These are phyloP conservation scores for Diddensiella santjacobensis DNA, from an alignment of 805 yeast species.

Conservation along the genomic window DNA sequence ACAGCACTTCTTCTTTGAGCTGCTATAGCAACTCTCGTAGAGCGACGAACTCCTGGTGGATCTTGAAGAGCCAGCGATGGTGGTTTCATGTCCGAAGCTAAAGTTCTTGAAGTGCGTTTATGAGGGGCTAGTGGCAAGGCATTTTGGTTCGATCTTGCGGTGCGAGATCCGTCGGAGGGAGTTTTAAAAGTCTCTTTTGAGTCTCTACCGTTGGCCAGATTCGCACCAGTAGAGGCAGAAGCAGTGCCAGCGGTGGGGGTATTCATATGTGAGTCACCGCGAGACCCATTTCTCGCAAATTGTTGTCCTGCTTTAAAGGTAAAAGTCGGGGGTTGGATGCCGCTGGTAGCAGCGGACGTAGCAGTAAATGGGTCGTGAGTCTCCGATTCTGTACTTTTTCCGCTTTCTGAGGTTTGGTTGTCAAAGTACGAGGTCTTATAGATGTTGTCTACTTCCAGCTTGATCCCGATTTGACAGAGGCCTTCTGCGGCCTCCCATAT, in stretches of 20 bases:
- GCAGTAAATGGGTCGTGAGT: slow-evolving; percentile 16
- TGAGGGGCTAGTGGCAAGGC: slow-evolving; percentile 24
- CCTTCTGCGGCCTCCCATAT: slow-evolving; percentile 84
- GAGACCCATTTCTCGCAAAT: slow-evolving; percentile 10
- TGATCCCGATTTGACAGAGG: slow-evolving; percentile 67
- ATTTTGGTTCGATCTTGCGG: background rate
- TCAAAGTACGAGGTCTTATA: slow-evolving; percentile 22
- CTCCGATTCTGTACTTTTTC: background rate
- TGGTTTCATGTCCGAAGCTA: slow-evolving; percentile 6
- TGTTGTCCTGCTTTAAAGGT: slow-evolving; percentile 19
- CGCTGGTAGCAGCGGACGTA: background rate
- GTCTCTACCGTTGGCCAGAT: background rate
- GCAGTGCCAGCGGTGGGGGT: slow-evolving; percentile 11
- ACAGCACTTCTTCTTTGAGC: background rate
- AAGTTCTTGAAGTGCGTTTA: slow-evolving; percentile 21
- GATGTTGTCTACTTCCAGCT: slow-evolving; percentile 50
- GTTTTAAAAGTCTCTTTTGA: slow-evolving; percentile 10
- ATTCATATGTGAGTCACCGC: slow-evolving; percentile 1
- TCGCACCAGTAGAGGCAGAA: background rate
- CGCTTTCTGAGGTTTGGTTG: background rate
- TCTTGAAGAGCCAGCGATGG: slow-evolving; percentile 9
- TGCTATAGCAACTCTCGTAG: background rate
- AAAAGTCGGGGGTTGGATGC: slow-evolving; percentile 5
- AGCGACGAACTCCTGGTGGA: slow-evolving; percentile 2
- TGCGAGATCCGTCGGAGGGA: slow-evolving; percentile 17